Base-by-base conservation (phyloP, 2,329 filamentous ascomycete species). In the Pyricularia sp. region DNA sequence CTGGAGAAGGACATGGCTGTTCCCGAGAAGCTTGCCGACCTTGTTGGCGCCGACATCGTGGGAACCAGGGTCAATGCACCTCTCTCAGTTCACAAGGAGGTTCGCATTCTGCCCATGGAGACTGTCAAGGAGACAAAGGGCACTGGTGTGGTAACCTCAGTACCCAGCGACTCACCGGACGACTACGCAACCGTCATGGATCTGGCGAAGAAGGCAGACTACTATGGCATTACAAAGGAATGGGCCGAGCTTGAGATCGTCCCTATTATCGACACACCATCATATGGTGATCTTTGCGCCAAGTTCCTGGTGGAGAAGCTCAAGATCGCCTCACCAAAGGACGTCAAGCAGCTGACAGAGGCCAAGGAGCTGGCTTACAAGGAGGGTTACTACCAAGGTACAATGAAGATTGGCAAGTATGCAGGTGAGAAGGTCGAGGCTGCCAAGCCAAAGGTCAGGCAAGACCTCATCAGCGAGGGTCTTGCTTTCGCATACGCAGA, bases 311-410 rank as follows among this genome's bases (percentile, higher is more conserved):
- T 97, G 68, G 92, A 97, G 83, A 89, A 95, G 79, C 85, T 97
- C 78, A 98, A 98, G 85, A 99, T 99, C 77, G 90, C 92, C 72
- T 98, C 94, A 14, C 94, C 95, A 71, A 99, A 99, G 81, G 95
- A 99, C 77, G 87, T 90, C 50, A 95, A 92, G 77, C 91, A 94
- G 80, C 88, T 99, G 50, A 69, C 64, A 65, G 91, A 97, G 79
- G 95, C 95, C 64, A 99, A 99, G 82, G 94, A 98, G 73, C 83
- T 96, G 72, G 94, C 95, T 0, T 99, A 99, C 85, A 97, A 95
- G 80, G 94, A 97, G 77, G 95, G 94, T 20, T 98, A 92, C 83
- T 99, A 99, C 83, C 93, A 97, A 81, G 95, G 95, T 73, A 90
- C 86, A 69, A 92, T 99, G 89, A 83, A 93, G 72, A 86, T 92